Conservation (phyloP, 257 asterid species). For the Solanum chmielewskii region DNA sequence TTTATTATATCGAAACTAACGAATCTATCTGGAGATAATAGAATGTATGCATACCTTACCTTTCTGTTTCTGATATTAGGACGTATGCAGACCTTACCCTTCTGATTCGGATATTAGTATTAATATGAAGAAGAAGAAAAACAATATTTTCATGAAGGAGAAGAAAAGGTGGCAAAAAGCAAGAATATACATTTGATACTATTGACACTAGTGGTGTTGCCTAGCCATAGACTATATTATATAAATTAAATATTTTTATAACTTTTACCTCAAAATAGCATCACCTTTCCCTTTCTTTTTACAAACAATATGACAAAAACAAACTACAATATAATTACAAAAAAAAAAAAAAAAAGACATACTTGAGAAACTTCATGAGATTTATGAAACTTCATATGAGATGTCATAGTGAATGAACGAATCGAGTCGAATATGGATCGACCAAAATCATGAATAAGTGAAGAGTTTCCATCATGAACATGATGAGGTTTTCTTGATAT, state of each 20-base stretch:
- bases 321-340: neutral
- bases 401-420: slow-evolving; percentile 8
- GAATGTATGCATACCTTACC: too few relatives aligned
- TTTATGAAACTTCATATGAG: neutral
- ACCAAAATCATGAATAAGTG: slow-evolving; percentile 21
- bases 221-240: neutral
- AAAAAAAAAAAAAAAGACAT: neutral
- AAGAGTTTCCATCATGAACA: neutral
- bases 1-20: neutral
- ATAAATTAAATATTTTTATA: neutral
- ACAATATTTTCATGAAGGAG: neutral
- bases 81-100: too few relatives aligned
- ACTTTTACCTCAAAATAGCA: neutral
- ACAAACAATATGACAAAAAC: neutral
- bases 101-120: neutral
- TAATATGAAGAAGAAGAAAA: rapidly evolving
- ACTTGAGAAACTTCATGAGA: slow-evolving; percentile 45
- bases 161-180: neutral
- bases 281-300: neutral
- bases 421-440: slow-evolving; percentile 46
- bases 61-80: too few relatives aligned
- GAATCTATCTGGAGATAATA: neutral
- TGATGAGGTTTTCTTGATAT: slow-evolving; percentile 27
- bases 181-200: neutral
- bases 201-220: neutral